Conservation (phyloP, 345 rosid genomes). For the Aquilaria sinensis region DNA sequence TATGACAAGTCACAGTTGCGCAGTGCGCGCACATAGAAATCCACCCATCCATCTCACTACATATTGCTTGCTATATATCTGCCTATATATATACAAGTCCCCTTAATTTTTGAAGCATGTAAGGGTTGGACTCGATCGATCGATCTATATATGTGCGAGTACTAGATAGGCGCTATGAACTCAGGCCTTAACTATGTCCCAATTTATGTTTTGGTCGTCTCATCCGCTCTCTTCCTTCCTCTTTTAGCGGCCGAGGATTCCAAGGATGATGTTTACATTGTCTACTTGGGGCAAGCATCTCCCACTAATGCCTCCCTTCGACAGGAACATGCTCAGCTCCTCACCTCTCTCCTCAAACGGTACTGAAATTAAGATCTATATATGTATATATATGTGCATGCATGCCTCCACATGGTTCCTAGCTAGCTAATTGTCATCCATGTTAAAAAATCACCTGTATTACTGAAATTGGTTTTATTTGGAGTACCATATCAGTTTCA, state of each 20-base stretch:
- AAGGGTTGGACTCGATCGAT: conserved; percentile 12
- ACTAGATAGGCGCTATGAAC: conserved; percentile 28
- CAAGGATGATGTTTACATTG: conserved; percentile 47
- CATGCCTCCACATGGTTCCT: not conserved
- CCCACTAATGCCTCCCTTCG: conserved; percentile 27
- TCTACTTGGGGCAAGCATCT: conserved; percentile 62
- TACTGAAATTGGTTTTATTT: not conserved
- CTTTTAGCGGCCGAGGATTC: conserved; percentile 13
- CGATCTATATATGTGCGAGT: conserved; percentile 5
- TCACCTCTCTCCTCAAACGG: conserved; percentile 42
- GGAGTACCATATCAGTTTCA: conserved; percentile 6
- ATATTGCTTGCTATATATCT: no score
- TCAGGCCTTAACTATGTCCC: not conserved
- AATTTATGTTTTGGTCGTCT: conserved; percentile 3
- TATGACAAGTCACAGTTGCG: no score
- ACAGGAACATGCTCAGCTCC: conserved; percentile 34
- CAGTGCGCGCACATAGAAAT: no score
- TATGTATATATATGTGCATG: not conserved
- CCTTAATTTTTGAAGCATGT: conserved; percentile 25
- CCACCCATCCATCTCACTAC: no score
- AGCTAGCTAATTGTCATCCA: not conserved
- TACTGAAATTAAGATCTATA: conserved; percentile 1
- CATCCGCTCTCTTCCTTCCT: conserved; percentile 13
- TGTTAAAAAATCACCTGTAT: not conserved
- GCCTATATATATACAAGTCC: no score